These are phyloP conservation scores for Monilinia aucupariae DNA, from an alignment of 2,329 filamentous ascomycete species.

Conservation along the genomic window DNA sequence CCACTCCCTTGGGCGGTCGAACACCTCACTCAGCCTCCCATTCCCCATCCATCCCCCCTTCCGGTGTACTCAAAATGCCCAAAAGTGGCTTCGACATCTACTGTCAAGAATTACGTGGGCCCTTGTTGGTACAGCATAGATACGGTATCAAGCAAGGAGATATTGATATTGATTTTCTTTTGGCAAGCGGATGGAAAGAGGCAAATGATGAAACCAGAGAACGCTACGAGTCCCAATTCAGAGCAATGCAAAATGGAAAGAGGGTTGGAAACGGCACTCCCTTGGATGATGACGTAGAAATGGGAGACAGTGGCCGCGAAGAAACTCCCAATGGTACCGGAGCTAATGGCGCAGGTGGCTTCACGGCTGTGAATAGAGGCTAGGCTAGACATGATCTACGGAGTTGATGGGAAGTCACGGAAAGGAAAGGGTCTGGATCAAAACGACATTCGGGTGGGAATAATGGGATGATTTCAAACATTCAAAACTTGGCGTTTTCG, in stretches of 20 bases:
- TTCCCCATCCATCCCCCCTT: conserved; percentile 17
- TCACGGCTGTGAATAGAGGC: conserved; percentile 33
- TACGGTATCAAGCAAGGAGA: conserved; percentile 28
- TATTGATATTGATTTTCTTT: conserved; percentile 29
- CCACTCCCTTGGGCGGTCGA: conserved; percentile 9
- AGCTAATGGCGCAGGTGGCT: conserved; percentile 22
- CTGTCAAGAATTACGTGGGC: conserved; percentile 28
- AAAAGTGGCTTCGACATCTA: conserved; percentile 33
- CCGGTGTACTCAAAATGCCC: conserved; percentile 17
- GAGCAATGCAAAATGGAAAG: conserved; percentile 1
- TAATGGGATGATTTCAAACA: not conserved
- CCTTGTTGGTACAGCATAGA: conserved; percentile 25
- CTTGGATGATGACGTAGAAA: conserved; percentile 33
- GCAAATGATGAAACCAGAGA: conserved; percentile 15
- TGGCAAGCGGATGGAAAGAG: conserved; percentile 32
- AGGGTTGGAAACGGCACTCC: conserved; percentile 17
- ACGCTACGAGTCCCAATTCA: conserved; percentile 7
- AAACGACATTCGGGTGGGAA: not conserved
- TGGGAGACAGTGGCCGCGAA: conserved; percentile 35
- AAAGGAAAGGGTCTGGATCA: conserved; percentile 7
- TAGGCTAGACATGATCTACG: conserved; percentile 17
- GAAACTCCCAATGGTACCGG: conserved; percentile 18
- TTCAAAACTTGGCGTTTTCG: conserved; percentile 6
- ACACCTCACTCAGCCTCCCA: conserved; percentile 14
- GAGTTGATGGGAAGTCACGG: conserved; percentile 10